Conservation (phyloP, 1,284 basidiomycete genomes). For the Exobasidium rhododendri region DNA sequence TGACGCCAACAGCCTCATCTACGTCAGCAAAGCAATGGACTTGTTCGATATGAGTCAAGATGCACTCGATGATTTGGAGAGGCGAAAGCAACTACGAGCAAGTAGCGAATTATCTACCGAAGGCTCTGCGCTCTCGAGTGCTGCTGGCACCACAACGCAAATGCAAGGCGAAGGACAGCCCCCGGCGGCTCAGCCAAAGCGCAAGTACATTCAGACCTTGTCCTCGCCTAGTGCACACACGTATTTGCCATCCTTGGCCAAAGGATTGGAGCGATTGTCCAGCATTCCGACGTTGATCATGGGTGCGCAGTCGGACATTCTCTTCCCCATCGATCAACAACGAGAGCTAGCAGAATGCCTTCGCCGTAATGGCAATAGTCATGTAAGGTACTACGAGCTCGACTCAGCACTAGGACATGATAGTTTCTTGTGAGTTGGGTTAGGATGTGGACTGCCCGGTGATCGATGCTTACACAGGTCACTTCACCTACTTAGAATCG, state of each 20-base stretch:
- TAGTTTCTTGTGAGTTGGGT: constrained; percentile 72
- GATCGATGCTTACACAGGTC: neutral
- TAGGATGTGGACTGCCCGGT: neutral
- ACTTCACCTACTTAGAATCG: constrained; percentile 61
- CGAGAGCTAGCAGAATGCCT: constrained; percentile 90
- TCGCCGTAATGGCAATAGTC: constrained; percentile 70
- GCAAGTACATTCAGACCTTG: constrained; percentile 62
- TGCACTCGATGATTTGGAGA: constrained; percentile 66
- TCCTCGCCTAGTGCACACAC: constrained; percentile 60
- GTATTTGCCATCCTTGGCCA: constrained; percentile 75
- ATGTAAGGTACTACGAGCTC: constrained; percentile 92
- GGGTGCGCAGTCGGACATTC: constrained; percentile 92
- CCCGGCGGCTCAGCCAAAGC: constrained; percentile 17
- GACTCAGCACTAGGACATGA: constrained; percentile 95
- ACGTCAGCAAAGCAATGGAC: constrained; percentile 95
- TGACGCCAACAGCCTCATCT: constrained; percentile 97
- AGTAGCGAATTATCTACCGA: neutral
- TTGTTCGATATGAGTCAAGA: constrained; percentile 90
- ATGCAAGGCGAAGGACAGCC: constrained; percentile 17
- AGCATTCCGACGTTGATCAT: constrained; percentile 81
- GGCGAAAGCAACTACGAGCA: constrained; percentile 23
- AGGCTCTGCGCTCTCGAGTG: neutral
- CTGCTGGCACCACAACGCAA: neutral
- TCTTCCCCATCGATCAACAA: constrained; percentile 97
- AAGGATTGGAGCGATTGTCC: constrained; percentile 73